Percentiles rank a stretch among this genome's conserved stretches.
Evolutionary conservation across 1,284 basidiomycete species (phyloP).

Genomic region (Hymenochaete sp.): DNA sequence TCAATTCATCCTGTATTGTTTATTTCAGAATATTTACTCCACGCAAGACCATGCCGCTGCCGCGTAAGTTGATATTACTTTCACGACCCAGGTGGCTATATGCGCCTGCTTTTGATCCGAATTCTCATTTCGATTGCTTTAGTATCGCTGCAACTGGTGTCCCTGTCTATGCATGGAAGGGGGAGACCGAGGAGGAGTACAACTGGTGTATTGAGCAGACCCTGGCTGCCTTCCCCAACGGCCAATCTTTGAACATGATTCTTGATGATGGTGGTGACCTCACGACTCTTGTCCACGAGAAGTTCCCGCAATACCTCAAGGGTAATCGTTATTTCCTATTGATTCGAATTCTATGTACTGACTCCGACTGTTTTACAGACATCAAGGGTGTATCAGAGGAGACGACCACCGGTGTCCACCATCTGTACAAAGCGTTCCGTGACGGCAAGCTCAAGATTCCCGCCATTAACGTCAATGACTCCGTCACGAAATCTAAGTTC

Average conservation of each 20-base stretch:
- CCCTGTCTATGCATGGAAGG: conserved; percentile 99
- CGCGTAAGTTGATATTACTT: conserved; percentile 56
- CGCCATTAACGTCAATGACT: conserved; percentile 99
- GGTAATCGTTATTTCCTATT: conserved; percentile 32
- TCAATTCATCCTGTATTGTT: conserved; percentile 1
- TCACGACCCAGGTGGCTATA: neutral
- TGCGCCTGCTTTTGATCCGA: neutral
- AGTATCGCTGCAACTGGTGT: conserved; percentile 97
- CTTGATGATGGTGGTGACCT: conserved; percentile 99
- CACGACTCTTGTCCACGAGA: conserved; percentile 91
- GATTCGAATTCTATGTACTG: neutral
- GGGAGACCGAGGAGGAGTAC: conserved; percentile 99
- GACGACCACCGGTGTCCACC: conserved; percentile 99
- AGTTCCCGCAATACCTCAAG: conserved; percentile 82
- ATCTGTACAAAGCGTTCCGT: conserved; percentile 95
- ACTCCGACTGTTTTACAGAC: conserved; percentile 34
- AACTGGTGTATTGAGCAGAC: conserved; percentile 98
- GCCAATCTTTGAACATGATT: conserved; percentile 95
- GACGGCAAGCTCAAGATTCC: conserved; percentile 95
- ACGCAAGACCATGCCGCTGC: conserved; percentile 99
- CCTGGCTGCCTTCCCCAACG: conserved; percentile 69
- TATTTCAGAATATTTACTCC: conserved; percentile 93
- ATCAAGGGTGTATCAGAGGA: conserved; percentile 96
- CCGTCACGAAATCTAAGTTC: conserved; percentile 99
- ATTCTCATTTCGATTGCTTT: conserved; percentile 8